Evolutionary conservation across 2,329 filamentous ascomycete genomes (phyloP), one percentile per base, ranked within the genome.

Genomic region (Teratosphaeria zuluensis): DNA sequence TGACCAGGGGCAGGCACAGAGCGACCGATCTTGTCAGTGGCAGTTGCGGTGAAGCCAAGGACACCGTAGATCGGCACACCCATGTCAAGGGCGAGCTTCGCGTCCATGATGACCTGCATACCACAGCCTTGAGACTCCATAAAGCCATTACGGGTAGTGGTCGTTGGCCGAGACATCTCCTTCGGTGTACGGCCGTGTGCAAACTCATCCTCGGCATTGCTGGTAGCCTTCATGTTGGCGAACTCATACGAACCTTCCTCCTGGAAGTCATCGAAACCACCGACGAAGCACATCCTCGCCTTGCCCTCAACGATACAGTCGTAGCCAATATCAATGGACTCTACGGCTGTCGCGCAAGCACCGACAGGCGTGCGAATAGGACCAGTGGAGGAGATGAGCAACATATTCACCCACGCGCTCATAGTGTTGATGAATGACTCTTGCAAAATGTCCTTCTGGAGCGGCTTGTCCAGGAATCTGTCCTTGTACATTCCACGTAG

Each of bases 391-490:
- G 94, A 99, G 64, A 99, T 80, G 64, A 99, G 81, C 77, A 99
- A 80, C 94, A 99, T 99, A 81, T 99, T 99, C 59, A 99, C 92
- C 94, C 94, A 99, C 16, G 94, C 94, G 67, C 90, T 88, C 92
- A 99, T 99, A 58, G 94, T 99, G 82, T 99, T 99, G 83, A 99
- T 97, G 81, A 99, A 99, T 12, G 94, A 97, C 77, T 99, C 94
- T 73, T 99, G 95, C 14, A 99, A 83, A 72, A 99, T 96, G 72
- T 99, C 94, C 78, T 97, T 99, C 77, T 99, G 95, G 55, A 99
- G 84, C 58, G 92, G 94, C 79, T 92, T 94, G 78, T 99, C 94
- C 63, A 97, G 82, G 84, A 87, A 97, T 61, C 94, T 89, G 75
- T 96, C 92, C 76, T 92, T 94, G 82, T 97, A 96, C 92, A 99